phyloP scores from a whole-genome alignment of 176 grass and related monocot species.

The Oryza australiensis region DNA sequence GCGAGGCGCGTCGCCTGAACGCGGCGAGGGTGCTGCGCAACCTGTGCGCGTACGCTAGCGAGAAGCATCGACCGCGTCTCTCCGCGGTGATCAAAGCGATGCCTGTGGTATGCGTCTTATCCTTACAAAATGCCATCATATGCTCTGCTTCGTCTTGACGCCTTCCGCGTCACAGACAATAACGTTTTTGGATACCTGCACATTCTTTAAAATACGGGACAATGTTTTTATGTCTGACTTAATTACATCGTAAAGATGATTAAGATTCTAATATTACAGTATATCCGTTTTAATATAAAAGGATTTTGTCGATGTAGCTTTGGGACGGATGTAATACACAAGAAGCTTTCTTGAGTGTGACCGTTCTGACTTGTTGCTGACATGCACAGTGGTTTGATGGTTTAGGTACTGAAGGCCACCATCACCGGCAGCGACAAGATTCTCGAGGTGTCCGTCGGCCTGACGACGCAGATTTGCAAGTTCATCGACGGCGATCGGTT shows the following conservation, averaged over 20 bases:
- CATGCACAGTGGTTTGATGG: too few relatives aligned
- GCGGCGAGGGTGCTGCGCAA: constrained; percentile 64
- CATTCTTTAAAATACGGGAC: too few relatives aligned
- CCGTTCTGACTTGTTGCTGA: too few relatives aligned
- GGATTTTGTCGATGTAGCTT: too few relatives aligned
- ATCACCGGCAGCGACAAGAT: constrained; percentile 38
- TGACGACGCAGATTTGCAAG: constrained; percentile 38
- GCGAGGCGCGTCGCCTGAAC: not conserved
- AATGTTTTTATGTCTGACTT: too few relatives aligned
- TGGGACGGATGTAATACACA: too few relatives aligned
- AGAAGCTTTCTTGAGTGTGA: too few relatives aligned
- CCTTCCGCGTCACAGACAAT: too few relatives aligned
- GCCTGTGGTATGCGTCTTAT: constrained; percentile 33
- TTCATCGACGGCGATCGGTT: constrained; percentile 40
- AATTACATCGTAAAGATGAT: too few relatives aligned
- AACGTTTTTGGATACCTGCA: too few relatives aligned
- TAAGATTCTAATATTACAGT: too few relatives aligned
- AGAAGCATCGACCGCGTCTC: constrained; percentile 17
- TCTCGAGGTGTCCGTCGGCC: constrained; percentile 56
- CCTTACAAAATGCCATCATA: not conserved
- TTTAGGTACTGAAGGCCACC: constrained; percentile 53
- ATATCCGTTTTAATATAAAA: too few relatives aligned
- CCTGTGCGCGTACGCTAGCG: constrained; percentile 45
- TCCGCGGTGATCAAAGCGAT: constrained; percentile 33
- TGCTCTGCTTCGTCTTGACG: not conserved